Evolutionary conservation across 2,329 filamentous ascomycete genomes (phyloP).

Genomic region (Aspergillus costaricaensis): DNA sequence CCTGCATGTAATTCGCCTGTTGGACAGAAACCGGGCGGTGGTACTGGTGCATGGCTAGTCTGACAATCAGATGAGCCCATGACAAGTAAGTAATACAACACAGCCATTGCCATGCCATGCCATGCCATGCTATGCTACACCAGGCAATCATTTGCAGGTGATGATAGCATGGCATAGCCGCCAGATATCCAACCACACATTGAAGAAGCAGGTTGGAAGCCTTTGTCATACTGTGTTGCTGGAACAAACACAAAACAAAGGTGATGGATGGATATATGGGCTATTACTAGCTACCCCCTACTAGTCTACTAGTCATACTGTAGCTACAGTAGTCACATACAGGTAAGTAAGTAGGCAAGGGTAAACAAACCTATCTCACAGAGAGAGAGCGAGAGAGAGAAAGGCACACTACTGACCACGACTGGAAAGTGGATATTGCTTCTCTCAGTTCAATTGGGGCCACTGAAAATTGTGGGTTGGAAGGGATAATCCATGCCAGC

Average conservation of each 20-base stretch:
- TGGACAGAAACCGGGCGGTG: background rate
- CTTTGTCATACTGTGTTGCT: background rate
- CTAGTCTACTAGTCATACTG: no score
- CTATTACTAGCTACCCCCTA: background rate
- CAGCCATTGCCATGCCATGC: background rate
- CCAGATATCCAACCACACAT: background rate
- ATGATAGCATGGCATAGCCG: background rate
- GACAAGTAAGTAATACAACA: background rate
- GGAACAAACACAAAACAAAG: background rate
- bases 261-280: background rate
- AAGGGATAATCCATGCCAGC: slow-evolving; percentile 6
- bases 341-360: background rate
- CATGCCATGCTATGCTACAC: background rate
- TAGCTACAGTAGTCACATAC: background rate
- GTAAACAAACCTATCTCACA: background rate
- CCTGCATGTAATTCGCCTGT: slow-evolving; percentile 3
- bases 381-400: background rate
- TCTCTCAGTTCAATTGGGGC: background rate
- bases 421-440: slow-evolving; percentile 10
- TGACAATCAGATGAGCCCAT: slow-evolving; percentile 1
- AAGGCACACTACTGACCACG: background rate
- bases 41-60: background rate
- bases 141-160: background rate
- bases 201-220: slow-evolving; percentile 1
- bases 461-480: slow-evolving; percentile 8